Base-by-base conservation (phyloP, 2,329 filamentous ascomycete species). In the Claviceps humidiphila region DNA sequence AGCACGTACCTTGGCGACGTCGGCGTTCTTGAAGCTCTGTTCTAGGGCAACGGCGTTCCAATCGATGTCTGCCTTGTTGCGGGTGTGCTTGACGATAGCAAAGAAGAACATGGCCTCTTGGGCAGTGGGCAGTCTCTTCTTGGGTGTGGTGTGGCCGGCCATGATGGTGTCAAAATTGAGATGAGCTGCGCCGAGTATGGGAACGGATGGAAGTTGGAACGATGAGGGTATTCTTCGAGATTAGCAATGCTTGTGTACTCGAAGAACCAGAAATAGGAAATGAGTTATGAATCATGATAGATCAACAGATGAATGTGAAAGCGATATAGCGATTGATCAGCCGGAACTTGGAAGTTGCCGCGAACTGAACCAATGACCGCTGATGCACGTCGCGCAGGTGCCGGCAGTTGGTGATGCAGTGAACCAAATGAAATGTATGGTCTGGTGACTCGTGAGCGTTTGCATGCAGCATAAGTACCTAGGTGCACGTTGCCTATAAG, bases 31-130 rank as follows among this genome's bases (percentile, higher is more conserved):
- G 65, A 74, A 72, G 8, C 66, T 65, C 13, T 65, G 60, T 13
- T 71, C 68, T 0, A 49, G 34, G 1, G 75, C 74, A 2, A 78
- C 71, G 4, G 58, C 61, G 0, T 67, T 61, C 76, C 76, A 78
- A 58, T 79, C 70, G 39, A 74, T 66, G 1, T 72, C 69, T 3
- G 70, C 68, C 55, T 68, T 69, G 64, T 66, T 69, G 22, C 63
- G 64, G 44, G 66, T 67, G 52, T 74, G 63, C 58, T 71, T 70
- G 53, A 75, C 63, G 43, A 76, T 69, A 51, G 67, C 66, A 53
- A 68, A 67, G 59, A 74, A 73, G 44, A 74, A 69, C 59, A 68
- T 68, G 8, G 69, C 67, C 55, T 76, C 73, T 4, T 64, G 58
- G 1, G 66, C 56, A 5, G 64, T 71, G 0, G 70, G 71, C 47